Evolutionary conservation across 2,329 filamentous ascomycete species (phyloP).

Genomic region (Metarhizium guizhouense): DNA sequence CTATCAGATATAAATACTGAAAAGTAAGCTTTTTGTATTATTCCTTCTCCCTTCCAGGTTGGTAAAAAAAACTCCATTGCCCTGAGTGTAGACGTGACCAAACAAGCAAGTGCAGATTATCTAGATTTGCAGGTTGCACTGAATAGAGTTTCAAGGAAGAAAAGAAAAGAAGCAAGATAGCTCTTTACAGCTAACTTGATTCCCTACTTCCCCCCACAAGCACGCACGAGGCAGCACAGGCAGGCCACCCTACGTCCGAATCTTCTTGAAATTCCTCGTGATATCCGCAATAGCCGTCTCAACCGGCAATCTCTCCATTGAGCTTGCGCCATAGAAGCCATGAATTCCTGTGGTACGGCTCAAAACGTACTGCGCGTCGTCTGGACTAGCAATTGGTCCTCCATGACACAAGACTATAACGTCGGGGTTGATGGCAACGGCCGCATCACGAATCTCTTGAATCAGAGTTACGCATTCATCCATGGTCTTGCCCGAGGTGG

Average conservation of each 20-base stretch:
- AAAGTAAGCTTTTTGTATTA: no score
- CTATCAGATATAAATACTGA: no score
- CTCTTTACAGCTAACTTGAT: no score
- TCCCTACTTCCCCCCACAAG: no score
- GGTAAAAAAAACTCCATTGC: no score
- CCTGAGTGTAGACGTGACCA: no score
- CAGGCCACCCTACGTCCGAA: background rate
- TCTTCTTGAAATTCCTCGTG: constrained; percentile 16
- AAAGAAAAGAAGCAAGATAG: no score
- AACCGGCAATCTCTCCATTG: constrained; percentile 60
- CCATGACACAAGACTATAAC: constrained; percentile 56
- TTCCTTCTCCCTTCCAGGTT: no score
- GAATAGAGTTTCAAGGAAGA: no score
- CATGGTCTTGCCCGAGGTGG: constrained; percentile 48
- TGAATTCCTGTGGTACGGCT: constrained; percentile 51
- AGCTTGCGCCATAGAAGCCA: constrained; percentile 63
- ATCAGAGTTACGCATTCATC: constrained; percentile 55
- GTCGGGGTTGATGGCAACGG: constrained; percentile 43
- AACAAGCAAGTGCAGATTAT: no score
- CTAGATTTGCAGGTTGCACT: no score
- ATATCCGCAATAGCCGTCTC: constrained; percentile 51
- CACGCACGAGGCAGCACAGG: no score
- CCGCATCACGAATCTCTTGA: constrained; percentile 55
- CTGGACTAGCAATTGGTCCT: constrained; percentile 54
- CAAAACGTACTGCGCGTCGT: constrained; percentile 56